These are phyloP conservation scores for Phytopythium sindhum DNA, from an alignment of 352 stramenopile genomes.

Conservation along the genomic window DNA sequence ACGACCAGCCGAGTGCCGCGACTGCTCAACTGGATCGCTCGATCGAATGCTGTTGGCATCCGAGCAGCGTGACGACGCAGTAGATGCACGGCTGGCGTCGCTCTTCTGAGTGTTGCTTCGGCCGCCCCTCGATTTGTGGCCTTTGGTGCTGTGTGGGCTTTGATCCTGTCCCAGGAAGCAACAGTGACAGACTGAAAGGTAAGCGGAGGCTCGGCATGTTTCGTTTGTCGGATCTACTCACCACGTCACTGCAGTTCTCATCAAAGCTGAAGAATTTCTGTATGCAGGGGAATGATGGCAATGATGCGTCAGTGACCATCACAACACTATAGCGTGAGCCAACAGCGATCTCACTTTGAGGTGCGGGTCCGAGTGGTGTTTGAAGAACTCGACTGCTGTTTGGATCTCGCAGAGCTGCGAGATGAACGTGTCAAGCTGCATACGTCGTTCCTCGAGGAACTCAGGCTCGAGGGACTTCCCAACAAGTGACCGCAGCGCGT, in stretches of 20 bases:
- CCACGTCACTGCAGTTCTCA: slow-evolving; percentile 53
- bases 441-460: slow-evolving; percentile 54
- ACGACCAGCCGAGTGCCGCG: neutral
- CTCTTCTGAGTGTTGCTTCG: slow-evolving; percentile 9
- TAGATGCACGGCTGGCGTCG: slow-evolving; percentile 20
- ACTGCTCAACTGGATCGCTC: neutral
- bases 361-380: slow-evolving; percentile 33
- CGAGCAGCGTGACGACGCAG: slow-evolving; percentile 10
- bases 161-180: slow-evolving; percentile 16
- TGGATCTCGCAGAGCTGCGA: slow-evolving; percentile 36
- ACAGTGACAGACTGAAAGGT: neutral
- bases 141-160: slow-evolving; percentile 25
- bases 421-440: slow-evolving; percentile 55
- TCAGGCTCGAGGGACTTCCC: slow-evolving; percentile 45
- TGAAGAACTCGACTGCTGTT: slow-evolving; percentile 55
- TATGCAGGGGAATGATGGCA: neutral
- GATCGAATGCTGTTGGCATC: slow-evolving; percentile 3
- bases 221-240: slow-evolving; percentile 17
- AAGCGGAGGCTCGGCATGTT: neutral
- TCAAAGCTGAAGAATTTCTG: slow-evolving; percentile 64
- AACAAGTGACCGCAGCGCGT: slow-evolving; percentile 44
- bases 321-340: neutral
- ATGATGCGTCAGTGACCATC: neutral
- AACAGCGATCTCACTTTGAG: slow-evolving; percentile 30
- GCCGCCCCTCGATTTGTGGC: slow-evolving; percentile 15